These are phyloP conservation scores for Blumeria hordei DNA, from an alignment of 2,329 filamentous ascomycete genomes.

Conservation along the genomic window DNA sequence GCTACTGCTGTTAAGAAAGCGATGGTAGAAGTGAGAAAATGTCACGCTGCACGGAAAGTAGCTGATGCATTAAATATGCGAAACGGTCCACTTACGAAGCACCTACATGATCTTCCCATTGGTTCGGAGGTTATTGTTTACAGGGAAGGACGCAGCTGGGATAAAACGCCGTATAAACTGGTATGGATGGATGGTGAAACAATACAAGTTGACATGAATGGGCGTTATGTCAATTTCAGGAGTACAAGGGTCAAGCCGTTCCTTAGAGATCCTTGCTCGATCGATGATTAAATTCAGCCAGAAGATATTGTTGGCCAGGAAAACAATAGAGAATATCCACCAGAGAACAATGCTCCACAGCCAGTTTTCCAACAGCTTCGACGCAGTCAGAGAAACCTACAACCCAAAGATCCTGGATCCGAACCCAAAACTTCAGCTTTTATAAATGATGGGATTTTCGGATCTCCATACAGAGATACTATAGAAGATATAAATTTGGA, in stretches of 20 bases:
- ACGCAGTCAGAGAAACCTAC: neutral
- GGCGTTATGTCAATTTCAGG: neutral
- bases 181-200: neutral
- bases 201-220: neutral
- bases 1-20: neutral
- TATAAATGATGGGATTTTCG: no score
- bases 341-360: neutral
- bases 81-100: neutral
- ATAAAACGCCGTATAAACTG: neutral
- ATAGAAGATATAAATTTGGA: no score
- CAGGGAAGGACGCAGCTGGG: neutral
- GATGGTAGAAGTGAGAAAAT: neutral
- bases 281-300: neutral
- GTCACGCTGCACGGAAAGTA: neutral
- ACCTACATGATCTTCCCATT: neutral
- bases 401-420: neutral
- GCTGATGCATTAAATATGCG: neutral
- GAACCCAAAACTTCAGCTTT: neutral
- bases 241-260: neutral
- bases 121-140: neutral
- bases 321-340: neutral
- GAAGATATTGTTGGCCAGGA: neutral
- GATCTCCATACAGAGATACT: no score
- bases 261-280: neutral
- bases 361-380: neutral